Conservation (phyloP, 2,329 filamentous ascomycete genomes). For the Verticillium nubilum region DNA sequence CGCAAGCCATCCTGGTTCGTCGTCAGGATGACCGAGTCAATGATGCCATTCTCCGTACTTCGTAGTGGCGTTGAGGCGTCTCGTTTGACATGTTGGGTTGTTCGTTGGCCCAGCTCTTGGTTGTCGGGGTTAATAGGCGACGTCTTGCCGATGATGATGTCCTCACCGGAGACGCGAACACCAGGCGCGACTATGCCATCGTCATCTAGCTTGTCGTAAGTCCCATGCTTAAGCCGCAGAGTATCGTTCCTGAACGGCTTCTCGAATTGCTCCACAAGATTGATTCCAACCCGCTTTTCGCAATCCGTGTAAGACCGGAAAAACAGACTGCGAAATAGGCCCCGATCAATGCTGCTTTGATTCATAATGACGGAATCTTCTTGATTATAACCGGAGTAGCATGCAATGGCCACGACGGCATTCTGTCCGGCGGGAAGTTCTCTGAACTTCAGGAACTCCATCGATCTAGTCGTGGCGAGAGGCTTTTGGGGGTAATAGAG, state of each 20-base stretch:
- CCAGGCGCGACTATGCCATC: conserved; percentile 94
- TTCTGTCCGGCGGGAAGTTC: conserved; percentile 96
- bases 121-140: conserved; percentile 89
- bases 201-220: conserved; percentile 95
- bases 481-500: conserved; percentile 99
- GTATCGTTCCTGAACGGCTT: conserved; percentile 88
- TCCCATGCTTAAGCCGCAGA: conserved; percentile 86
- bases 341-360: conserved; percentile 96
- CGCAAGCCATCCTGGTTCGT: conserved; percentile 92
- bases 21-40: conserved; percentile 88
- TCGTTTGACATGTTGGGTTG: conserved; percentile 83
- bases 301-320: conserved; percentile 97
- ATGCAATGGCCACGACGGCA: conserved; percentile 94
- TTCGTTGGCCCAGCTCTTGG: conserved; percentile 89
- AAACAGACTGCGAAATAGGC: conserved; percentile 94
- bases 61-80: conserved; percentile 93
- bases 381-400: conserved; percentile 98
- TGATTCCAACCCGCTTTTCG: conserved; percentile 93
- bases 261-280: conserved; percentile 89
- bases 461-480: conserved; percentile 88
- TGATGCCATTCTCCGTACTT: conserved; percentile 93
- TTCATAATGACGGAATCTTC: conserved; percentile 99
- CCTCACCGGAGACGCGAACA: conserved; percentile 90
- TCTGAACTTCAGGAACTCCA: conserved; percentile 98
- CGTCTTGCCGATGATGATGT: conserved; percentile 99